Conservation (phyloP, 2,329 filamentous ascomycete species). For the Pseudocercospora vitis region DNA sequence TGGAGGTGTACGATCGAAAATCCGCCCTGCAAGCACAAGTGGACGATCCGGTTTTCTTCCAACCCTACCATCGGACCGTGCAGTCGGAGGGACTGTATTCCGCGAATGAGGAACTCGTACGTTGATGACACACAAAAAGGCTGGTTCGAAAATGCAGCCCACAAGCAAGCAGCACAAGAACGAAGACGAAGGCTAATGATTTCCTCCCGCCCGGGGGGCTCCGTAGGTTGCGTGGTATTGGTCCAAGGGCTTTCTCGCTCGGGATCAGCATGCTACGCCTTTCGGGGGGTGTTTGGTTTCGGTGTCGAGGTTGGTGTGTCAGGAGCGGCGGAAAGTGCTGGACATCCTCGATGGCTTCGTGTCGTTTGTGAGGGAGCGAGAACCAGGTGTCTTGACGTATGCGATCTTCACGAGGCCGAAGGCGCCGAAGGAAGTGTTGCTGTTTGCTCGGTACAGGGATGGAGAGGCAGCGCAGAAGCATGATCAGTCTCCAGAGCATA, state of each 20-base stretch:
- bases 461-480: conserved; percentile 22
- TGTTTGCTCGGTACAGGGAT: conserved; percentile 30
- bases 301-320: conserved; percentile 24
- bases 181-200: too few species aligned
- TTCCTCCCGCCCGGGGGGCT: too few species aligned
- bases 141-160: neutral
- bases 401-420: conserved; percentile 32
- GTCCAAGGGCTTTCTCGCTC: conserved; percentile 27
- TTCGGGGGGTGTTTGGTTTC: conserved; percentile 23
- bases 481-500: conserved; percentile 28
- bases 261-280: conserved; percentile 11
- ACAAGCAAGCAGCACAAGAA: too few species aligned
- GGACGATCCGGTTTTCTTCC: conserved; percentile 32
- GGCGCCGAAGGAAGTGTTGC: conserved; percentile 27
- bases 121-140: neutral
- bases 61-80: conserved; percentile 28
- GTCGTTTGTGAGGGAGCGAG: conserved; percentile 20
- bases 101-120: conserved; percentile 24
- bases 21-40: conserved; percentile 29
- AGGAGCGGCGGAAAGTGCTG: conserved; percentile 9
- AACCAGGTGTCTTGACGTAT: conserved; percentile 31
- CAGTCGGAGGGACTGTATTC: conserved; percentile 25
- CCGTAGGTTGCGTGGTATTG: conserved; percentile 28
- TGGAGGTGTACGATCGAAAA: conserved; percentile 33
- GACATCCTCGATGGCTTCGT: conserved; percentile 11